Percentiles rank a stretch among this genome's conserved stretches.
Evolutionary conservation across 116 monocot genomes (phyloP).

Genomic region (Trichopus zeylanicus): DNA sequence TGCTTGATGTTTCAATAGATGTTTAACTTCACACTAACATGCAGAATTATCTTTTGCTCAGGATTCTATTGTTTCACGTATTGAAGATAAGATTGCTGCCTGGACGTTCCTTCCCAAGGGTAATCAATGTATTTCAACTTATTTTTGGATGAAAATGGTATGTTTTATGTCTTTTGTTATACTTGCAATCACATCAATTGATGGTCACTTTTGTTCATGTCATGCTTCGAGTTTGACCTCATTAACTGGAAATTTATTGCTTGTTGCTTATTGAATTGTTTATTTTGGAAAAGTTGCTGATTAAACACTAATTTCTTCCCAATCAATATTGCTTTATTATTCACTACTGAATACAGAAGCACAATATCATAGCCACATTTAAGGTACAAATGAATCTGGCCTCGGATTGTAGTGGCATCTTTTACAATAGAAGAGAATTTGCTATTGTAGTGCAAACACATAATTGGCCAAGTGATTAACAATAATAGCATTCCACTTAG

Average conservation of each 20-base stretch:
- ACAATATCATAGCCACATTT: not conserved
- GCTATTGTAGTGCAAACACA: too few species aligned
- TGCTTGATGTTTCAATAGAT: not conserved
- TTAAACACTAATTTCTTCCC: too few species aligned
- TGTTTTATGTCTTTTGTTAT: not conserved
- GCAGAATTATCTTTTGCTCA: conserved; percentile 10
- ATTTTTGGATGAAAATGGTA: not conserved
- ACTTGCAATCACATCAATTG: too few species aligned
- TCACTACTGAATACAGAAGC: too few species aligned
- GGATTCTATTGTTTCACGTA: conserved; percentile 62
- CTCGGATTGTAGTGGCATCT: not conserved
- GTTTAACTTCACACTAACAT: not conserved
- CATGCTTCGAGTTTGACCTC: not conserved
- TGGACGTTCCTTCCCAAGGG: conserved; percentile 98
- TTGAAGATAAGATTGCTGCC: conserved; percentile 91
- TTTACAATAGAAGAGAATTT: not conserved
- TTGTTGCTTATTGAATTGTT: not conserved
- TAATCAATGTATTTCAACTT: conserved; percentile 12
- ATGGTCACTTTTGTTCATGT: not conserved
- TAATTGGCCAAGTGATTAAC: too few species aligned
- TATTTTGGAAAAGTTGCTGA: not conserved
- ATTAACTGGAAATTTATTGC: not conserved
- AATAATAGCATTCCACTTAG: too few species aligned
- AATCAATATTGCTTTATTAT: too few species aligned
- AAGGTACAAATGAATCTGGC: not conserved